Evolutionary conservation across 208 protist species (phyloP), one percentile per base, ranked within the genome.

Genomic region (Crithidia sp.): DNA sequence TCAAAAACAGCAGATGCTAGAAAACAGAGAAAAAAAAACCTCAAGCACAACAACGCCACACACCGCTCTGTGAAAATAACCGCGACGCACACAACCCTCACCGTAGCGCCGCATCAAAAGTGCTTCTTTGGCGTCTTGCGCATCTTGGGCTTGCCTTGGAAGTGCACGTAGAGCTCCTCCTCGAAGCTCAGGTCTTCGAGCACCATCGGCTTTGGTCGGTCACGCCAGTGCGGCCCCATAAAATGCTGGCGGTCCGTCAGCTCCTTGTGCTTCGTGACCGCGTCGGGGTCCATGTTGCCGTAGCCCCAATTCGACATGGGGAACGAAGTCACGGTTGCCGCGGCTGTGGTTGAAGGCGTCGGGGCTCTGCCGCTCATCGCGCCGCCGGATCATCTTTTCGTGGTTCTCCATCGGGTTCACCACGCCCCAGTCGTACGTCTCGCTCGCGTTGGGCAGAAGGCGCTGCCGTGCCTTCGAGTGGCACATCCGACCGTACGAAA

Each of bases 251-350:
- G 79, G 53, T 95, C 90, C 10, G 85, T 90, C 40, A 95, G 69
- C 73, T 96, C 90, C 77, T 97, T 97, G 83, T 97, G 90, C 75
- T 88, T 85, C 41, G 86, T 79, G 6, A 94, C 81, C 6, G 88
- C 89, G 52, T 97, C 93, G 0, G 93, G 93, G 69, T 97, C 93
- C 85, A 97, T 95, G 66, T 97, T 97, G 9, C 83, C 84, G 58
- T 86, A 88, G 8, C 93, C 89, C 90, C 93, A 97, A 73, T 97
- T 97, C 7, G 88, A 92, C 90, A 97, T 93, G 37, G 93, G 93
- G 93, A n/a, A 97, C 93, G 87, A 97, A 97, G 64, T 94, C 90
- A 9, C 93, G 86, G 49, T 91, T 92, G 7, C 76, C 77, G 0
- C 85, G 70, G 16, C 90, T 85, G 67, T 95, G 89, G 36, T 89